Conservation (phyloP, 306 rosid species). For the Prunus mume region DNA sequence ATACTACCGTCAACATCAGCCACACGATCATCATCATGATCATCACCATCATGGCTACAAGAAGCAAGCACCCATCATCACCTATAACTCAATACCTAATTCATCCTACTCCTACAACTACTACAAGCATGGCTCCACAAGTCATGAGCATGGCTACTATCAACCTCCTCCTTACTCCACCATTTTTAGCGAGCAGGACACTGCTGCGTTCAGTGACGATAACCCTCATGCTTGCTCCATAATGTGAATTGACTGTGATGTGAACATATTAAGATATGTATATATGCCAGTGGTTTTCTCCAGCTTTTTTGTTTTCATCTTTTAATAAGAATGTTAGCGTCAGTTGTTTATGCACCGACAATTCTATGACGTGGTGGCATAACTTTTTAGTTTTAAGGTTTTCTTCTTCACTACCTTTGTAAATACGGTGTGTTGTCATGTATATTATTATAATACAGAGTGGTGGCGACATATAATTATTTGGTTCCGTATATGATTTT, state of each 20-base stretch:
- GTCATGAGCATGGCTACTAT: conserved; percentile 37
- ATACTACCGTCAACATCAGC: conserved; percentile 13
- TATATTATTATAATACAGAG: too few relatives aligned
- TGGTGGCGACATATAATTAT: too few relatives aligned
- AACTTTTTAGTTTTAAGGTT: too few relatives aligned
- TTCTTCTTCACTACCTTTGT: too few relatives aligned
- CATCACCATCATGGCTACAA: background rate
- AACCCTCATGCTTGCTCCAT: conserved; percentile 71
- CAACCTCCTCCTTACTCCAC: conserved; percentile 42
- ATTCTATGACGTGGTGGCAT: too few relatives aligned
- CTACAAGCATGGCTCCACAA: conserved; percentile 35
- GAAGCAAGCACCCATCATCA: background rate
- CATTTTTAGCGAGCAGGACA: conserved; percentile 32
- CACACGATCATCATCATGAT: conserved; percentile 2
- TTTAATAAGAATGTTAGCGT: background rate
- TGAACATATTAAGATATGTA: background rate
- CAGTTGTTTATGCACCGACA: too few relatives aligned
- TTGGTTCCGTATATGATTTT: too few relatives aligned
- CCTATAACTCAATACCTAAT: conserved; percentile 13
- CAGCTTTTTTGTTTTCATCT: background rate
- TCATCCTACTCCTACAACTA: conserved; percentile 41
- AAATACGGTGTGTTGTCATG: too few relatives aligned
- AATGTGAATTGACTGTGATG: conserved; percentile 35
- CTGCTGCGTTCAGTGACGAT: conserved; percentile 61
- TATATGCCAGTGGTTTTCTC: background rate